phyloP scores from a whole-genome alignment of 2,329 filamentous ascomycete species.

The Pseudonectria buxi region DNA sequence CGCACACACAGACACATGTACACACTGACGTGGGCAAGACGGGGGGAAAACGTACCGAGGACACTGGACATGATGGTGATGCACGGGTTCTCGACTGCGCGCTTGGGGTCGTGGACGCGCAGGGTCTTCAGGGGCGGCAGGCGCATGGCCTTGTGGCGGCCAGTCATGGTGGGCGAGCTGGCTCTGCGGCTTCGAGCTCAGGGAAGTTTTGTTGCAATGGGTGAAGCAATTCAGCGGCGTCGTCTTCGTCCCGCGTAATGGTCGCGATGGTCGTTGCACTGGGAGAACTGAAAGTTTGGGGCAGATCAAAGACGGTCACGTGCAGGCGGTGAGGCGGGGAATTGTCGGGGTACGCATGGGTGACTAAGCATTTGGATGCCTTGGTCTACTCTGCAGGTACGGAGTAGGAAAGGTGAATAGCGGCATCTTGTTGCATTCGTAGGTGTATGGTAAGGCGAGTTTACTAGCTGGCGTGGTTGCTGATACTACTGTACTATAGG shows the following conservation, averaged over 20 bases:
- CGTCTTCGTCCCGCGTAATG: slow-evolving; percentile 1
- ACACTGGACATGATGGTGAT: slow-evolving; percentile 51
- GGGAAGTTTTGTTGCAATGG: slow-evolving; percentile 5
- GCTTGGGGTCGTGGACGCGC: slow-evolving; percentile 48
- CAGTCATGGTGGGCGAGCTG: slow-evolving; percentile 32
- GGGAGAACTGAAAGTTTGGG: slow-evolving; percentile 15
- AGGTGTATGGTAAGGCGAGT: too few species aligned
- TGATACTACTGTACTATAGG: too few species aligned
- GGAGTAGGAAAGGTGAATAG: too few species aligned
- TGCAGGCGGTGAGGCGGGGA: slow-evolving; percentile 12
- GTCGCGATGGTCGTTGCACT: slow-evolving; percentile 3
- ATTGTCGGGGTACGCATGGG: slow-evolving; percentile 2
- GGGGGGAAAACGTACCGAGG: slow-evolving; percentile 36
- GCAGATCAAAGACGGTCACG: slow-evolving; percentile 12
- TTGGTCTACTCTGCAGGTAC: too few species aligned
- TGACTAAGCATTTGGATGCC: too few species aligned
- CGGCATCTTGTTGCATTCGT: too few species aligned
- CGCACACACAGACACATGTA: neutral
- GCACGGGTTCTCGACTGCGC: slow-evolving; percentile 44
- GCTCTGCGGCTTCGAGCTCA: neutral
- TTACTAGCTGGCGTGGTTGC: too few species aligned
- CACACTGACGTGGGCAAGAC: slow-evolving; percentile 1
- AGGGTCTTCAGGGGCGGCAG: slow-evolving; percentile 50
- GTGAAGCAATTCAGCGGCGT: too few species aligned
- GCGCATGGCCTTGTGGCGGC: slow-evolving; percentile 44